Conservation (phyloP, 2,329 filamentous ascomycete species). For the Colletotrichum nymphaeae region DNA sequence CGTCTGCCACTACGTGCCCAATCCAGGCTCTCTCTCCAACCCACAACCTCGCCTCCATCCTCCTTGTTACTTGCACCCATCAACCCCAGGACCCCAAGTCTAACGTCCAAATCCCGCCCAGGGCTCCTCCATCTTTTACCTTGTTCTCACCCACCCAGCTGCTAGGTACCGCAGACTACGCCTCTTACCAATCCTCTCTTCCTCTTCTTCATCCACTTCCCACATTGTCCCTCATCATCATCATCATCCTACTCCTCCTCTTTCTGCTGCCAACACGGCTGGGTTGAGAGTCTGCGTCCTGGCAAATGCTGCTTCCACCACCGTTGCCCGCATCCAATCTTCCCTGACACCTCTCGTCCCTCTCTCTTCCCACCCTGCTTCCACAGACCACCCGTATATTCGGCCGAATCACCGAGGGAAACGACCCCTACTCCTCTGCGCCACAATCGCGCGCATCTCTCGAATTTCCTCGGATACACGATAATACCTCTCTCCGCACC, state of each 20-base stretch:
- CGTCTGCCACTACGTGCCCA: constrained; percentile 9
- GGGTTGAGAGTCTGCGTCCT: constrained; percentile 8
- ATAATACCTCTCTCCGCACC: constrained; percentile 17
- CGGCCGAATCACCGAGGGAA: constrained; percentile 31
- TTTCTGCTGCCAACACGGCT: constrained; percentile 26
- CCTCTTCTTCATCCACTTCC: neutral
- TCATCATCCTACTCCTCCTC: neutral
- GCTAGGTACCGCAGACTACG: neutral
- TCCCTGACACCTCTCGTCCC: constrained; percentile 20
- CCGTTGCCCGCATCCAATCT: constrained; percentile 16
- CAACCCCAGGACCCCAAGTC: constrained; percentile 42
- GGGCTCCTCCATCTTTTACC: neutral
- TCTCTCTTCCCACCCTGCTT: constrained; percentile 14
- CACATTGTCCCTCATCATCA: constrained; percentile 1
- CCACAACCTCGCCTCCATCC: constrained; percentile 31
- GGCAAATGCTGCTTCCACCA: constrained; percentile 34
- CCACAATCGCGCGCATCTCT: constrained; percentile 26
- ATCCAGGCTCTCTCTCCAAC: constrained; percentile 24
- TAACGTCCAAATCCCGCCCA: constrained; percentile 18
- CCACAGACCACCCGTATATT: constrained; percentile 31
- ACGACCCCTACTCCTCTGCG: constrained; percentile 29
- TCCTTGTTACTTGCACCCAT: constrained; percentile 35
- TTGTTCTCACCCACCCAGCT: neutral
- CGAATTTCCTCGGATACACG: constrained; percentile 15
- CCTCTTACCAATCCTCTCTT: constrained; percentile 31